Conservation (phyloP, 495 filamentous ascomycete species). For the Penicillium canariense region DNA sequence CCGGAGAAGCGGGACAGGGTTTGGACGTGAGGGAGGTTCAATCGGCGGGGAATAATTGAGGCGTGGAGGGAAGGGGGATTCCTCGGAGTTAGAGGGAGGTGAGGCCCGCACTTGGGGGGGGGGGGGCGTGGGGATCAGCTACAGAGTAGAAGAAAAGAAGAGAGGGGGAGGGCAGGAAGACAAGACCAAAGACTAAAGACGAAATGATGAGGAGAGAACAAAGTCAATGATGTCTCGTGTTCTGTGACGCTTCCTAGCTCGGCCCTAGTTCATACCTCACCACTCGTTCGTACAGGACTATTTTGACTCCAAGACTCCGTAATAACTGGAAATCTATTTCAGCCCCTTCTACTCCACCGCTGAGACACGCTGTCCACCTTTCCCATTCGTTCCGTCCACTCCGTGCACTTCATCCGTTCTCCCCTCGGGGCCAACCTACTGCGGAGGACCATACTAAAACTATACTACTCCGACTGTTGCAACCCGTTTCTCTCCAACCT, state of each 20-base stretch:
- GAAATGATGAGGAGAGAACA: not conserved
- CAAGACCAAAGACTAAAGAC: not conserved
- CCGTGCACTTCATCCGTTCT: not conserved
- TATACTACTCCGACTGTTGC: too few relatives aligned
- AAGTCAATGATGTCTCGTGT: not conserved
- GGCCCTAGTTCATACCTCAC: too few relatives aligned
- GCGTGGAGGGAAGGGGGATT: conserved; percentile 8
- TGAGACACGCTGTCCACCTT: conserved; percentile 18
- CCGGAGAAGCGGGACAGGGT: not conserved
- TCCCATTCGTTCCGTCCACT: not conserved
- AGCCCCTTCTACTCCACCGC: conserved; percentile 5
- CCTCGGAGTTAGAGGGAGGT: not conserved
- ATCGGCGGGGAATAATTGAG: conserved; percentile 11
- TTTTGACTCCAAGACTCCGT: too few relatives aligned
- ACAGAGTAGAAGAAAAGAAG: not conserved
- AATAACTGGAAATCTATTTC: conserved; percentile 1
- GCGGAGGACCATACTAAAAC: too few relatives aligned
- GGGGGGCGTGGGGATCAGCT: not conserved
- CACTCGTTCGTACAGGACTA: too few relatives aligned
- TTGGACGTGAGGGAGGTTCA: conserved; percentile 13
- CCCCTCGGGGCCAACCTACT: too few relatives aligned
- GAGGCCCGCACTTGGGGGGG: not conserved
- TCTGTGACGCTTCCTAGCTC: not conserved
- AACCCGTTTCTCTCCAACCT: not conserved
- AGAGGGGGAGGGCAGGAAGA: not conserved